Base-by-base conservation (phyloP, 805 yeast species). In the Spathaspora sp. region DNA sequence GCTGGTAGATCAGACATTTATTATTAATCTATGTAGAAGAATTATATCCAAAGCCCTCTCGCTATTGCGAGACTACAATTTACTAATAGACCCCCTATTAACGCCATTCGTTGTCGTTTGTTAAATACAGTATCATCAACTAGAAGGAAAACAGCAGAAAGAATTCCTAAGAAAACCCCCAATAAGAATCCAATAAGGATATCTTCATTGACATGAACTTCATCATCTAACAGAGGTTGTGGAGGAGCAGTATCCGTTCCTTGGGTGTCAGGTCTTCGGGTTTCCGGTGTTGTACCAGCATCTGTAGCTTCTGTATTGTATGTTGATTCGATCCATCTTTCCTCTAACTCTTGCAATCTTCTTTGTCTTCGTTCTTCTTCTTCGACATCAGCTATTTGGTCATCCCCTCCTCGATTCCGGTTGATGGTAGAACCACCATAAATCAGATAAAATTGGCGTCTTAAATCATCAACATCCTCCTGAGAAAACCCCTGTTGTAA, bases 281-380 rank as follows among this genome's bases (percentile, higher is more conserved):
- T 11, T 54, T 44, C 9, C 56, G 28, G n/a, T 44, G 47, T 20
- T 47, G 42, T 16, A 51, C 52, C 7, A 10, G 47, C 35, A 5
- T 39, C 45, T n/a, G 72, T 78, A 47, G 74, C 79, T 49, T 76
- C 77, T 49, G 77, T 77, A 51, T 78, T 78, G 4, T 81, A 87
- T 0, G 90, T 86, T 46, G 86, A 82, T 57, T 90, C 94, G 54
- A 90, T 87, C 96, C 97, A 91, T 51, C 89, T 76, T 57, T 90
- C 97, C 63, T 90, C 97, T 52, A 89, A 65, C 56, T 85, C 85
- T 48, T 89, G 65, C 1, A 85, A 66, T 52, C 78, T 49, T 32
- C 62, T 58, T 49, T 64, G 69, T 16, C 70, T 52, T 28, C 53
- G 52, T 49, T 74, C 88, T 18, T 76, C 79, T 47, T 69, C 77